Base-by-base conservation (phyloP, 139 green algal species). In the Auxenochlorella pyrenoidosa region DNA sequence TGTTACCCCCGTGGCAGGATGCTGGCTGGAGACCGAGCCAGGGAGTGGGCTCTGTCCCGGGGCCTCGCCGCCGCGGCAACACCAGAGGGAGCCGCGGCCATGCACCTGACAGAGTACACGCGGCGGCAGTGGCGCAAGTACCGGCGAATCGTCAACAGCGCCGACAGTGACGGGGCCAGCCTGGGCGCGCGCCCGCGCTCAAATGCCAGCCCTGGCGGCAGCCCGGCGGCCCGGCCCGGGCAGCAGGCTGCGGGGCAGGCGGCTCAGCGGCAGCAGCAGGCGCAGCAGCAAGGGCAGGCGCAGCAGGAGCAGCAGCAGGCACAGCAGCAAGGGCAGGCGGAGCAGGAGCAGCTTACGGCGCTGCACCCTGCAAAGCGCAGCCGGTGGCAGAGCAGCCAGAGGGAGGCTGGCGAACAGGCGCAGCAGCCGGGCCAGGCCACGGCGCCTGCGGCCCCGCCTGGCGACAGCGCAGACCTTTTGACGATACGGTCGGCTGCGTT, bases 401-500 rank as follows among this genome's bases (percentile, higher is more conserved):
- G 82, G 6, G 68, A 83, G 58, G 44, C 82, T 68, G 82, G 79
- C 80, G 34, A 40, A 47, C 51, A 82, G 71, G 63, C 79, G n/a
- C 65, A 77, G 44, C 47, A 77, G 43, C 3, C 30, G 12, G 43
- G n/a, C 5, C 22, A 36, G 73, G 40, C 1, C 34, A 32, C 70
- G 32, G 70, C 36, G 34, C 66, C 32, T 40, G 21, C 54, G 13
- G 15, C 18, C 18, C 21, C 63, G n/a, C 21, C 32, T 15, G 59
- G 19, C 5, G 68, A 78, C 32, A 21, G 32, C n/a, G 63, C 28
- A 24, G 66, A 19, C 21, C n/a, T 4, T 34, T 94, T 21, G 87
- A 89, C 22, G 95, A 97, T 87, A 97, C 95, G 22, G 95, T 97
- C 0, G 95, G 95, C 1, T 92, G 88, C 4, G 66, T 97, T 34